A percentile compares a stretch with the other conserved stretches of the same genome.
phyloP scores from a whole-genome alignment of 1,284 basidiomycete species.

The Leccinum huronense region DNA sequence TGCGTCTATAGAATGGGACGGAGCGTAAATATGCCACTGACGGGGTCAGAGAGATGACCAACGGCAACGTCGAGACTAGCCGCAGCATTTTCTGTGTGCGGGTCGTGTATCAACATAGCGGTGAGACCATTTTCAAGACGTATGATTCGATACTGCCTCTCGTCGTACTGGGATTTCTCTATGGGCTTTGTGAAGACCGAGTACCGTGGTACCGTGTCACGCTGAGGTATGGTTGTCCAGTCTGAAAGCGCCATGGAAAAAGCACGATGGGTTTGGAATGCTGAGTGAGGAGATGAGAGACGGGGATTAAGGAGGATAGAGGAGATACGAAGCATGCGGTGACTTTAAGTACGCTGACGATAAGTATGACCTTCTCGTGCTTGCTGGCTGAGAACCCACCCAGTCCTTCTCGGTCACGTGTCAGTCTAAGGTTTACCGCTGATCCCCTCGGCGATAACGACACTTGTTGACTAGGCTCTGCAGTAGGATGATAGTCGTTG shows the following conservation, averaged over 20 bases:
- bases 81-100: conserved; percentile 89
- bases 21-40: conserved; percentile 42
- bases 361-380: background rate
- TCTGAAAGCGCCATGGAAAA: conserved; percentile 28
- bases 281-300: background rate
- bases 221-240: conserved; percentile 24
- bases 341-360: conserved; percentile 2
- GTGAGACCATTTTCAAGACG: conserved; percentile 86
- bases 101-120: conserved; percentile 84
- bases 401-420: no score
- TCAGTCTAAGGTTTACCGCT: no score
- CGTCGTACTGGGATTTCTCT: conserved; percentile 75
- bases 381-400: conserved; percentile 17
- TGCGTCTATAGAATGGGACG: background rate
- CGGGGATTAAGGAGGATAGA: conserved; percentile 12
- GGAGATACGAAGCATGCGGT: conserved; percentile 15
- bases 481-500: background rate
- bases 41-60: conserved; percentile 75
- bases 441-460: no score
- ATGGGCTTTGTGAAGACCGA: conserved; percentile 65
- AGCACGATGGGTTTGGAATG: conserved; percentile 11
- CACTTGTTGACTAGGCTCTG: no score
- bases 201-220: conserved; percentile 40
- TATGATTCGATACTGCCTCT: conserved; percentile 79
- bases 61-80: conserved; percentile 54